Base-by-base conservation (phyloP, 75 land plant species). In the Cupressus sempervirens region DNA sequence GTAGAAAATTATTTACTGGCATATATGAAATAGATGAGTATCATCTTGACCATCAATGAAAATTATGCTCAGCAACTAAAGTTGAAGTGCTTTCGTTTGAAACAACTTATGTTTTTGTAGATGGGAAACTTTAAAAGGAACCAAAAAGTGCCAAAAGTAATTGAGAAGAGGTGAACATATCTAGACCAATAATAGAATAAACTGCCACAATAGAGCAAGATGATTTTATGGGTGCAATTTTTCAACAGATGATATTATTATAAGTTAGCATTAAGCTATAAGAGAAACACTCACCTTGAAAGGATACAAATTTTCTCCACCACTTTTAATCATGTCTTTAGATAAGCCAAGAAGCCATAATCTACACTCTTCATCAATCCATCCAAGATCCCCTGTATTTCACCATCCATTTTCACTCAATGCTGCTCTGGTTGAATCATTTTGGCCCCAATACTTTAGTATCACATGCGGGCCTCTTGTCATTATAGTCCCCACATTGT, bases 401-500 rank as follows among this genome's bases (percentile, higher is more conserved):
- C 94, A 86, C 99, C 99, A 98, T 35, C 85, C 86, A 54, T 86
- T 85, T 52, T 85, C 58, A 14, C 62, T 65, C 54, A 89, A 83
- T 65, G 85, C 87, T 77, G 45, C 75, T 40, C 85, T 82, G 18
- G 88, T 54, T 12, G 70, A 81, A 14, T 67, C 67, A 79, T 58
- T 74, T 76, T 87, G 84, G 53, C 82, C 90, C 98, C 98, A 98
- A 81, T 96, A 98, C n/a, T 90, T 86, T 14, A 90, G 88, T 96
- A 98, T 94, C 40, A 98, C 90, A 89, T 98, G 94, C 1, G 95
- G 92, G 5, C 99, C 99, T 72, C 97, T 89, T 29, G 96, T 96
- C 40, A 93, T 58, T 48, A 98, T 93, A 46, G 81, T 89, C 35
- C 99, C 99, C 58, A 80, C 90, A 43, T 68, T 45, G 75, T 84